A percentile compares a stretch with the other conserved stretches of the same genome.
Evolutionary conservation across 345 rosid species (phyloP).

Genomic region (Salix dunnii): DNA sequence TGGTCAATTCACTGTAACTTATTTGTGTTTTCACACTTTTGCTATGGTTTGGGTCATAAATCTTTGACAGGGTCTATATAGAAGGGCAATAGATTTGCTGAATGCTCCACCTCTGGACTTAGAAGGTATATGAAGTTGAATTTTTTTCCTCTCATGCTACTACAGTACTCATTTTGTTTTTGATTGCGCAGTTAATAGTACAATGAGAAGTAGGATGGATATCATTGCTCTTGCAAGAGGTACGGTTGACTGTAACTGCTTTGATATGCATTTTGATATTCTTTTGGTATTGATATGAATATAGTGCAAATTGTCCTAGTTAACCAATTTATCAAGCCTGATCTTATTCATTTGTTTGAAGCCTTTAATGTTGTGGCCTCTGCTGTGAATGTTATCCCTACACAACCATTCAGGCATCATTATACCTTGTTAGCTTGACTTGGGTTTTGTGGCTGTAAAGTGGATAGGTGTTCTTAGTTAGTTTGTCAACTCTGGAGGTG

Average conservation of each 20-base stretch:
- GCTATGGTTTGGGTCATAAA: neutral
- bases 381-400: too few species aligned
- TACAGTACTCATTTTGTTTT: neutral
- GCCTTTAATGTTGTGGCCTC: too few species aligned
- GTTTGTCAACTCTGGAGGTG: too few species aligned
- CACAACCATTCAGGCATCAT: too few species aligned
- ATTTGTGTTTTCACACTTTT: neutral
- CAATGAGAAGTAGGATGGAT: conserved; percentile 37
- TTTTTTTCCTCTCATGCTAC: too few species aligned
- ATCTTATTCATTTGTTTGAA: neutral
- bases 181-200: conserved; percentile 13
- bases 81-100: conserved; percentile 74
- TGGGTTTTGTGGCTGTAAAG: neutral
- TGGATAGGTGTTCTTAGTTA: too few species aligned
- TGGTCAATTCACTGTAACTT: too few species aligned
- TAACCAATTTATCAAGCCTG: neutral
- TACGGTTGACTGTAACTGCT: conserved; percentile 18
- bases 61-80: conserved; percentile 66
- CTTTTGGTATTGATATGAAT: too few species aligned
- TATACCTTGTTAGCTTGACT: neutral
- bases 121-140: conserved; percentile 41
- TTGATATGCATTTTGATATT: too few species aligned
- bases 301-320: neutral
- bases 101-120: conserved; percentile 70
- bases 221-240: conserved; percentile 80